These are phyloP conservation scores for Sicyos edulis DNA, from an alignment of 306 rosid genomes.

Conservation along the genomic window DNA sequence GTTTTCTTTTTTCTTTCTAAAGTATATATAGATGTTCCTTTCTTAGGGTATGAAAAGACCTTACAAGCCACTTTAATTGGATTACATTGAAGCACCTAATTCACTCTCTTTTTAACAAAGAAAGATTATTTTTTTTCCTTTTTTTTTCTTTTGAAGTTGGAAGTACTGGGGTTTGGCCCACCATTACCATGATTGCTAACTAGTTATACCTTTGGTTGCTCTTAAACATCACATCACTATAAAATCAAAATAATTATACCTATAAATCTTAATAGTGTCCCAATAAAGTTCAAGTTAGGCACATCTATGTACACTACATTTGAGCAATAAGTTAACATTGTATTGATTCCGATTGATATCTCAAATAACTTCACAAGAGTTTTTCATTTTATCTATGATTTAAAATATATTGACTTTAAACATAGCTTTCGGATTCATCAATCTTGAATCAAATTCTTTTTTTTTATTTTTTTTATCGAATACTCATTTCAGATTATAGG, in stretches of 20 bases:
- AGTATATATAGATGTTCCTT: conserved; percentile 14
- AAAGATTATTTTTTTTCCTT: not conserved
- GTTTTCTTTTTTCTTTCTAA: not conserved
- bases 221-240: conserved; percentile 13
- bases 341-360: no score
- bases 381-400: no score
- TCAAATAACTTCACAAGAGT: no score
- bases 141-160: not conserved
- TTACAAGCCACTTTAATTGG: conserved; percentile 17
- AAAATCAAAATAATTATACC: not conserved
- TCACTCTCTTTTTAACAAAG: not conserved
- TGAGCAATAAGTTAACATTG: no score
- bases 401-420: no score
- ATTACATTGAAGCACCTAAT: conserved; percentile 21
- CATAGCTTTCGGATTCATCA: no score
- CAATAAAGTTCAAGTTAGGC: no score
- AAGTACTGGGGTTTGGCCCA: not conserved
- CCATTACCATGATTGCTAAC: not conserved
- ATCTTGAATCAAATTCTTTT: no score
- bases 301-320: no score
- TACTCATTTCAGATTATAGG: no score
- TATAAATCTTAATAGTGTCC: not conserved
- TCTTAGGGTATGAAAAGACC: conserved; percentile 15
- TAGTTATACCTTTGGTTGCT: not conserved
- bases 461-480: no score